A percentile compares a stretch with the other conserved stretches of the same genome.
phyloP scores from a whole-genome alignment of 1,139 yeast species.

The Blastobotrys petasosporus region DNA sequence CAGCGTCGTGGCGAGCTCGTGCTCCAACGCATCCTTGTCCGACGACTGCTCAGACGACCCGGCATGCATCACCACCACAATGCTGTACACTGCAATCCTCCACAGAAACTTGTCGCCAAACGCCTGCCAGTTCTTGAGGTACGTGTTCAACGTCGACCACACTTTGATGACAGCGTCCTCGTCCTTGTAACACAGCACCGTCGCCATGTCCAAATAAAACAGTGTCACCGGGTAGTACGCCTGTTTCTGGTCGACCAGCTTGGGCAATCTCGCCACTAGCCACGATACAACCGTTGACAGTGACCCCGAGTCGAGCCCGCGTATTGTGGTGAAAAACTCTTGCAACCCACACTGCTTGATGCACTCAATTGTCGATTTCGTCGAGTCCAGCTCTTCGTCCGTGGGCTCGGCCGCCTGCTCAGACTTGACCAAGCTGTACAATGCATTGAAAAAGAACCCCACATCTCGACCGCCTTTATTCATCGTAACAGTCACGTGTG shows the following conservation, averaged over 20 bases:
- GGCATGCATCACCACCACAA: conserved; percentile 31
- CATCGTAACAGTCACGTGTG: conserved; percentile 59
- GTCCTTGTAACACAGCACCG: conserved; percentile 8
- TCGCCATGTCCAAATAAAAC: conserved; percentile 25
- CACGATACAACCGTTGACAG: conserved; percentile 16
- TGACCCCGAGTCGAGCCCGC: conserved; percentile 8
- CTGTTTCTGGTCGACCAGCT: conserved; percentile 20
- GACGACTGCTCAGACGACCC: conserved; percentile 39
- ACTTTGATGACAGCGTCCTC: conserved; percentile 14
- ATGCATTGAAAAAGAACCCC: conserved; percentile 80
- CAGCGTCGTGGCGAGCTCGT: conserved; percentile 29
- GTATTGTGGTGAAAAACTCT: conserved; percentile 39
- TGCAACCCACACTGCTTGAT: conserved; percentile 59
- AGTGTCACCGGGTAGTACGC: conserved; percentile 21
- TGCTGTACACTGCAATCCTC: conserved; percentile 23
- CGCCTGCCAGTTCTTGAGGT: conserved; percentile 23
- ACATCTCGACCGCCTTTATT: conserved; percentile 57
- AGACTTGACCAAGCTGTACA: conserved; percentile 83
- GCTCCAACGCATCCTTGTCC: conserved; percentile 39
- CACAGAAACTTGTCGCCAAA: conserved; percentile 30
- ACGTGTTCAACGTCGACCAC: conserved; percentile 16
- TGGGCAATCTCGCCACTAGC: conserved; percentile 27
- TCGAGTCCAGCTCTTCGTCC: conserved; percentile 83
- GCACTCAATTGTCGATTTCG: conserved; percentile 78
- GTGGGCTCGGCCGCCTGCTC: conserved; percentile 92